phyloP scores from a whole-genome alignment of 257 asterid species.

The Rehmannia glutinosa region DNA sequence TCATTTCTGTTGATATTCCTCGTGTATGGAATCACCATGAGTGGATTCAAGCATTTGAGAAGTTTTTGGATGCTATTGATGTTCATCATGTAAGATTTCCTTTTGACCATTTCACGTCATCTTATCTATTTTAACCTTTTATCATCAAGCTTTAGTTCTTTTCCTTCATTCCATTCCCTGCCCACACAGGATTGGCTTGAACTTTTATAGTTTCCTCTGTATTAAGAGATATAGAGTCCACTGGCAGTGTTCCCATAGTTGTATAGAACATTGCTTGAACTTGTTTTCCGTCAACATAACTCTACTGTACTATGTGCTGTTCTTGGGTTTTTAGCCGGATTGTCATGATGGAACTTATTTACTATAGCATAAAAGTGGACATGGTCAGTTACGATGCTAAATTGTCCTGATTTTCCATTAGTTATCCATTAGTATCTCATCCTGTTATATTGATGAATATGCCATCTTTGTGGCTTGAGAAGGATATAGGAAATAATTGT shows the following conservation, averaged over 20 bases:
- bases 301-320: constrained; percentile 1
- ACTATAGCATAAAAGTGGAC: too few relatives aligned
- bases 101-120: not conserved
- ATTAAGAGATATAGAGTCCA: not conserved
- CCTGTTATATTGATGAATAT: too few relatives aligned
- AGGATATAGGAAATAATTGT: too few relatives aligned
- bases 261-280: not conserved
- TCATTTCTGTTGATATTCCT: constrained; percentile 95
- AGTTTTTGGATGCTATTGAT: constrained; percentile 91
- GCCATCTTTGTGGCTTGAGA: too few relatives aligned
- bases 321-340: not conserved
- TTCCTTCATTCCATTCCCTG: too few relatives aligned
- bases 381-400: too few relatives aligned
- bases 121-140: not conserved
- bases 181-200: too few relatives aligned
- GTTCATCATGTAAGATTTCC: constrained; percentile 87
- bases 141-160: too few relatives aligned
- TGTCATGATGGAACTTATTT: not conserved
- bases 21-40: constrained; percentile 88
- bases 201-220: not conserved
- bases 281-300: not conserved
- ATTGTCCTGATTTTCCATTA: too few relatives aligned
- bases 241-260: not conserved
- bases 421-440: too few relatives aligned
- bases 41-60: constrained; percentile 97